Conservation (phyloP, 495 filamentous ascomycete genomes). For the Daldinia bambusicola region DNA sequence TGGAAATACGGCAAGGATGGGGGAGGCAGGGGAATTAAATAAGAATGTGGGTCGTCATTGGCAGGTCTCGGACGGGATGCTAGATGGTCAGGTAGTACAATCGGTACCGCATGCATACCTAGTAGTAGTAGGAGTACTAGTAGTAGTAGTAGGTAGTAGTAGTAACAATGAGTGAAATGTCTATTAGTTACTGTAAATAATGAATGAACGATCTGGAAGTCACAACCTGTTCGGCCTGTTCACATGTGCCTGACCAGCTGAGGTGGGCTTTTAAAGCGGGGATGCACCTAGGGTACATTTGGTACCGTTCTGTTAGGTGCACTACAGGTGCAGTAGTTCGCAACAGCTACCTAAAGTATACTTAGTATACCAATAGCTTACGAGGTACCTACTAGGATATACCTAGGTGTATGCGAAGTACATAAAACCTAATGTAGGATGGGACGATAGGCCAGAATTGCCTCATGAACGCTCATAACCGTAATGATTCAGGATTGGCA, state of each 20-base stretch:
- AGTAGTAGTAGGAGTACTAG: too few relatives aligned
- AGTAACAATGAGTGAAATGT: neutral
- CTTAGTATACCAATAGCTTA: too few relatives aligned
- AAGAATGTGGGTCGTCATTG: slow-evolving; percentile 29
- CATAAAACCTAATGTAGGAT: neutral
- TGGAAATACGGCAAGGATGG: neutral
- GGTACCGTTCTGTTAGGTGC: neutral
- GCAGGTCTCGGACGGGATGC: slow-evolving; percentile 11
- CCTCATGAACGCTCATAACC: too few relatives aligned
- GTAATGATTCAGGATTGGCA: too few relatives aligned
- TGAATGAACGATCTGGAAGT: slow-evolving; percentile 21
- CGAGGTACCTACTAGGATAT: too few relatives aligned
- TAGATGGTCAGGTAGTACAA: slow-evolving; percentile 7
- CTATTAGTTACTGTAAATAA: too few relatives aligned
- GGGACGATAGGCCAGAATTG: too few relatives aligned
- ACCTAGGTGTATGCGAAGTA: too few relatives aligned
- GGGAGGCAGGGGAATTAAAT: slow-evolving; percentile 22
- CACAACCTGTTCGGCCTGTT: slow-evolving; percentile 18
- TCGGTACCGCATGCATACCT: neutral
- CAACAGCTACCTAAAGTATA: too few relatives aligned
- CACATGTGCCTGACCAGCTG: slow-evolving; percentile 17
- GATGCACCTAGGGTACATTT: neutral
- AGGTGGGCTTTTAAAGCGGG: neutral
- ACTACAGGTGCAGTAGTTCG: slow-evolving; percentile 3
- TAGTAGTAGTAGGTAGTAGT: too few relatives aligned